Base-by-base conservation (phyloP, 2,329 filamentous ascomycete species). In the Diaporthe longicolla region DNA sequence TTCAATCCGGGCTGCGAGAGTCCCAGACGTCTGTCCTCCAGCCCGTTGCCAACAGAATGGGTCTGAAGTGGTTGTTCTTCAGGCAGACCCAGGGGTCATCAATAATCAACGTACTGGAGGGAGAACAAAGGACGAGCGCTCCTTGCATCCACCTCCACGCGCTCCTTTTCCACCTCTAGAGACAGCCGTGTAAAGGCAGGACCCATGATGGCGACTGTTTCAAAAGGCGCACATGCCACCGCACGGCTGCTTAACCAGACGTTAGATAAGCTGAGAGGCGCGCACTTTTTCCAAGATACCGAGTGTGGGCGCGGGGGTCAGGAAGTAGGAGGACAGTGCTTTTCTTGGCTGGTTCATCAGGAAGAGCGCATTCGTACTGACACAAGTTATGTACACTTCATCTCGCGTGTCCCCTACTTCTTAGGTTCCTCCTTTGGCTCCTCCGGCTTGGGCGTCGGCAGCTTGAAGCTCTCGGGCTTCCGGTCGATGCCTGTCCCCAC, bases 381-480 rank as follows among this genome's bases (percentile, higher is more conserved):
- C 69, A 76, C 54, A 70, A 29, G 61, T 76, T 82, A 82, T 82
- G 71, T 83, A 82, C 82, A 82, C 76, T 37, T 35, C 72, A 57
- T 71, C 43, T 73, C 35, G 29, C 65, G 70, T 54, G 48, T 32
- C 61, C 37, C 81, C 86, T 95, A 96, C 88, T 98, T 98, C 93
- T 98, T 97, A 80, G 93, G 90, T 85, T 96, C 94, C 83, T 95
- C 94, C 83, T 93, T 92, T 88, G 95, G 95, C 81, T 94, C 93
- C 86, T 99, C 97, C 6, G 97, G 96, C 87, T 98, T 97, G 70
- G 97, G 94, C 65, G 94, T 98, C 37, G 97, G 97, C 76, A 99
- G 88, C 87, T 98, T 98, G 89, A 98, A 98, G 82, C 85, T 89
- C 81, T 97, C 94, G 37, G 96, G 96, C 80, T 89, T 97, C 82